A percentile compares a stretch with the other conserved stretches of the same genome.
Evolutionary conservation across 148 eudicot genomes (phyloP).

Genomic region (Silene conica): DNA sequence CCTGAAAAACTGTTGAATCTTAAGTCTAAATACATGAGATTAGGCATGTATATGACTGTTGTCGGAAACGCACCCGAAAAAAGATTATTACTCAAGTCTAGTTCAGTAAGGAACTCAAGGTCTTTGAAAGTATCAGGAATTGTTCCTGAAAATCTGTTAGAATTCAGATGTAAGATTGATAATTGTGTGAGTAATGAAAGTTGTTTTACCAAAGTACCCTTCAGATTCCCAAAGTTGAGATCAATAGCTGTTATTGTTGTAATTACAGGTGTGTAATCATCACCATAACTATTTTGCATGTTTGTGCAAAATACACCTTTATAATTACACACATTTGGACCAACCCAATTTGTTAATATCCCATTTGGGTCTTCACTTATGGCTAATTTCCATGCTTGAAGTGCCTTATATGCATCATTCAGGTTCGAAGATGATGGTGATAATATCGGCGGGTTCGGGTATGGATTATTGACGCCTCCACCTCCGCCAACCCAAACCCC

Average conservation of each 20-base stretch:
- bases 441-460: conserved; percentile 6
- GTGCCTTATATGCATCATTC: conserved; percentile 54
- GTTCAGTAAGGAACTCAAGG: conserved; percentile 46
- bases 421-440: conserved; percentile 13
- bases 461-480: conserved; percentile 22
- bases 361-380: conserved; percentile 66
- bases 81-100: conserved; percentile 89
- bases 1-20: conserved; percentile 68
- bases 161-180: conserved; percentile 67
- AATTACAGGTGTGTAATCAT: conserved; percentile 9
- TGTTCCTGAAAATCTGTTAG: conserved; percentile 67
- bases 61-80: conserved; percentile 68
- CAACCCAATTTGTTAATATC: conserved; percentile 53
- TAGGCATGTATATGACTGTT: conserved; percentile 39
- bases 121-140: conserved; percentile 46
- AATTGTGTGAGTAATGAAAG: conserved; percentile 49
- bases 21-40: conserved; percentile 59
- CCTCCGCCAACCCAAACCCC: conserved; percentile 61
- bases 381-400: conserved; percentile 79
- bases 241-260: conserved; percentile 53
- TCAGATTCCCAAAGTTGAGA: conserved; percentile 73
- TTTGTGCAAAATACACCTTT: conserved; percentile 65
- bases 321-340: conserved; percentile 75
- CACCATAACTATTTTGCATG: conserved; percentile 24
- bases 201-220: conserved; percentile 47